Base-by-base conservation (phyloP, 495 filamentous ascomycete genomes). In the Staphylotrichum tortipilum region DNA sequence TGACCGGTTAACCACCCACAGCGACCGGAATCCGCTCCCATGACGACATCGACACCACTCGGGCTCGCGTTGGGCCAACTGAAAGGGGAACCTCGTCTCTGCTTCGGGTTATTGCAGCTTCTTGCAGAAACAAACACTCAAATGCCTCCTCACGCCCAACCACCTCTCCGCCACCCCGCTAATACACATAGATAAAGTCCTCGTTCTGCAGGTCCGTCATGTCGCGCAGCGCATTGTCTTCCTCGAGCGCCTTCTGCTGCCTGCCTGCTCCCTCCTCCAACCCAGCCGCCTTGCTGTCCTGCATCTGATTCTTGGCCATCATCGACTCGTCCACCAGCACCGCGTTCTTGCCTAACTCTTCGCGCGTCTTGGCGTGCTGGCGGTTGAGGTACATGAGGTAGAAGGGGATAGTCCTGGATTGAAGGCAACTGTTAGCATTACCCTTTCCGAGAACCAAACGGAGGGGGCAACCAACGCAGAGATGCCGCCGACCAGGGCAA, bases 161-260 rank as follows among this genome's bases (percentile, higher is more conserved):
- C 34, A 39, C 12, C 5, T 14, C 3, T 1, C 18, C 6, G 2
- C 36, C 36, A 3, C n/a, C 3, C 37, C 9, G 10, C 43, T 44
- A 79, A 44, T 78, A 79, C 17, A 81, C 77, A 56, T 76, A 79
- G 21, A 80, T 75, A 53, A 80, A 80, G 36, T 80, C 76, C 55
- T 80, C 78, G 30, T 81, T 80, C 53, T 66, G 61, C 56, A 69
- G 55, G 56, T 80, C 77, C 3, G 77, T 74, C 52, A 77, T 62
- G 53, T 79, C 76, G n/a, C 68, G 68, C 48, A 74, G 36, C 1
- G 70, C 73, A 49, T 74, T 74, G 17, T 72, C 71, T 18, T 74
- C 69, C 22, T 68, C 66, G 14, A 73, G 47, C 52, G 54, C 8
- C 60, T 61, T 26, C 64, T 64, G 47, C 58, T 63, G 36, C 56